Percentiles rank a stretch among this genome's conserved stretches.
Conservation (phyloP, 2,329 filamentous ascomycete species). For the Colletotrichum acutatum region DNA sequence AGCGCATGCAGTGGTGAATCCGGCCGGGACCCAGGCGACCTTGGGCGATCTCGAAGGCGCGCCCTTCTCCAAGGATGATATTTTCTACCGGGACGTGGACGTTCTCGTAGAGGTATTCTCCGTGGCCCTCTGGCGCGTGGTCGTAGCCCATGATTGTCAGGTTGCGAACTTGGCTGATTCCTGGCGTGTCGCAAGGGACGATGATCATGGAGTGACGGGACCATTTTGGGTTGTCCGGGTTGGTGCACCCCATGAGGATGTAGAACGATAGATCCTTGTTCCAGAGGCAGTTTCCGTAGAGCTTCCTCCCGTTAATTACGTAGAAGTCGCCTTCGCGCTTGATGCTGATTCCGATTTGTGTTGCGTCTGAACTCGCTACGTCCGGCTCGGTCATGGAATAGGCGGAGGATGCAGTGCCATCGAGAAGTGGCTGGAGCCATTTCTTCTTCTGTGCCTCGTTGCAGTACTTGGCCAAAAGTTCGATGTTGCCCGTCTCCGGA, state of each 20-base stretch:
- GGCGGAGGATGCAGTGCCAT: constrained; percentile 86
- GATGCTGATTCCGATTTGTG: constrained; percentile 89
- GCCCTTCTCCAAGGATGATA: not conserved
- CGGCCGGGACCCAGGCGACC: not conserved
- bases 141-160: constrained; percentile 95
- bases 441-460: constrained; percentile 84
- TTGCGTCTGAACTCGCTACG: constrained; percentile 89
- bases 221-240: constrained; percentile 81
- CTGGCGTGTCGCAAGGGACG: constrained; percentile 83
- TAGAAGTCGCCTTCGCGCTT: constrained; percentile 86
- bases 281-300: constrained; percentile 35
- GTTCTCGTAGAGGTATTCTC: not conserved
- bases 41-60: not conserved
- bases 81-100: not conserved
- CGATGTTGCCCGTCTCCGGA: constrained; percentile 96
- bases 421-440: constrained; percentile 84
- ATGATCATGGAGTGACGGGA: constrained; percentile 92
- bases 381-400: constrained; percentile 96
- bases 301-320: constrained; percentile 81
- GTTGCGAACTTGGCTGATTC: constrained; percentile 92
- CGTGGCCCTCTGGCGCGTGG: constrained; percentile 66
- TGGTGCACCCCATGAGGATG: constrained; percentile 95
- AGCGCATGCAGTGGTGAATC: not conserved
- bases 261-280: constrained; percentile 71
- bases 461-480: constrained; percentile 91